Base-by-base conservation (phyloP, 495 filamentous ascomycete genomes). In the Penicillium pancosmium region DNA sequence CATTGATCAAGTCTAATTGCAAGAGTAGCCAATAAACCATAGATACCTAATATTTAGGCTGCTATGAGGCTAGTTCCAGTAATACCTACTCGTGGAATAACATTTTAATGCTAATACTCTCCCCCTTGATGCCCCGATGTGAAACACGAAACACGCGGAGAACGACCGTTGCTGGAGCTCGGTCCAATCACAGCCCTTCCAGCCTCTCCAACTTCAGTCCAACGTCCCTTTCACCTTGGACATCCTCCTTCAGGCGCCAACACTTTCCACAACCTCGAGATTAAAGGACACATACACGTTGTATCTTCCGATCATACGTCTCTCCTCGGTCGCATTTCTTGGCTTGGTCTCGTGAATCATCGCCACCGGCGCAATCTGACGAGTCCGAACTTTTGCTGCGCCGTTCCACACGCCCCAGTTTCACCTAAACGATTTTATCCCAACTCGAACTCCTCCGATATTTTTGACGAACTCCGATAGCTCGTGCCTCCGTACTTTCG, bases 181-280 rank as follows among this genome's bases (percentile, higher is more conserved):
- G 57, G 63, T 44, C 67, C 67, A 69, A 69, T 69, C 64, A 69
- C 51, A 58, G 25, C 35, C 50, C 60, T 67, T 67, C 61, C 67
- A 63, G 59, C 53, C 56, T 60, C 51, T 51, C 62, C 59, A 69
- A 62, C 63, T 61, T 55, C 40, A 31, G 8, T 31, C 53, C 50
- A 27, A 33, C 43, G 48, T 60, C 51, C 50, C 34, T 59, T 66
- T 47, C 36, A 54, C 50, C 48, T 55, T 56, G 27, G 27, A 31
- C 21, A 12, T 27, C 23, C 46, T 7, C 21, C 19, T 4, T 4
- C 21, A 48, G 10, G 19, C 46, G 23, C 3, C 23, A 4, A 31
- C 27, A 31, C 27, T 31, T 31, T 31, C 27, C 27, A 31, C 41
- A 44, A 18, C 41, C 8, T 44, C 41, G n/a, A 44, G 16, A 12